Conservation (phyloP, 2,329 filamentous ascomycete genomes). For the Pseudogymnoascus sp. region DNA sequence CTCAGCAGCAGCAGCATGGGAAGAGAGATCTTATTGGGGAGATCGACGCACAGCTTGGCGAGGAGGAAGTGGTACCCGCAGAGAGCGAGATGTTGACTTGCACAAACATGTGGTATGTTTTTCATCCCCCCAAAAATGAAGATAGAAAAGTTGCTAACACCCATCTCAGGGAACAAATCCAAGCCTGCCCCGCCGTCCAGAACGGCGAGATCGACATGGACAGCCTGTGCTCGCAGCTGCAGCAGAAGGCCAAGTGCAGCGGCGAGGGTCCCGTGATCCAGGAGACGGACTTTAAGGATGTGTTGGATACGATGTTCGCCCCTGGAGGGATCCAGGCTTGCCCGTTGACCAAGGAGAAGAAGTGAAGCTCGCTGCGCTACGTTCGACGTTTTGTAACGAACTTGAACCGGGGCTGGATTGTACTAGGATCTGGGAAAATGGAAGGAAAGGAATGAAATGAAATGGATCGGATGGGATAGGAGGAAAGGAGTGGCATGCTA, state of each 20-base stretch:
- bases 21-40: constrained; percentile 69
- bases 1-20: constrained; percentile 10
- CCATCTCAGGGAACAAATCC: constrained; percentile 70
- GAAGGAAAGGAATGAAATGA: not conserved
- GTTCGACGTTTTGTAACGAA: too few relatives aligned
- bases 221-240: constrained; percentile 81
- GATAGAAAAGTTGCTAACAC: not conserved
- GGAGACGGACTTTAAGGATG: constrained; percentile 77
- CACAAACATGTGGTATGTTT: constrained; percentile 82
- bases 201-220: constrained; percentile 91
- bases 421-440: not conserved
- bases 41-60: constrained; percentile 68
- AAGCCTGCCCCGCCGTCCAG: constrained; percentile 78
- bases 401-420: too few relatives aligned
- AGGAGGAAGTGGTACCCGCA: constrained; percentile 58
- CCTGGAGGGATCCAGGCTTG: not conserved
- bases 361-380: too few relatives aligned
- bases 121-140: not conserved
- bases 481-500: not conserved
- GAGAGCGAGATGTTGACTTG: constrained; percentile 66
- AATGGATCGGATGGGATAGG: not conserved
- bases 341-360: not conserved
- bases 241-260: constrained; percentile 92
- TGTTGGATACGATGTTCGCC: constrained; percentile 28
- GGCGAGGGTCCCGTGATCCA: constrained; percentile 84